Percentiles rank a stretch among this genome's conserved stretches.
phyloP scores from a whole-genome alignment of 441 rosid genomes.

The Aquilaria agallochum region DNA sequence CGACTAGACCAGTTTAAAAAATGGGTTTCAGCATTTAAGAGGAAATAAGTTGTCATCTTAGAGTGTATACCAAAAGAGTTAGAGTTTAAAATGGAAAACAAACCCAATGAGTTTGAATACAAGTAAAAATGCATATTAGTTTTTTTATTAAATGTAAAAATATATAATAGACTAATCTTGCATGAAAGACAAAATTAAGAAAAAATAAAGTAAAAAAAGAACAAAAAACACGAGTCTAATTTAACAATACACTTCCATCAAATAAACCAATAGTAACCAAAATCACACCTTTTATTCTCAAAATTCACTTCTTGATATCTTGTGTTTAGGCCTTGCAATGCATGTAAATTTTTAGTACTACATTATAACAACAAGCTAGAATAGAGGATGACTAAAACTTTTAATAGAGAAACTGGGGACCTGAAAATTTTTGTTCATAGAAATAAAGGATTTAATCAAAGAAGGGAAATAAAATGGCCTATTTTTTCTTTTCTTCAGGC shows the following conservation, averaged over 20 bases:
- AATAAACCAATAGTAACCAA: background rate
- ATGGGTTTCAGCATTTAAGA: too few relatives aligned
- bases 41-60: too few relatives aligned
- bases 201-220: background rate
- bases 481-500: constrained; percentile 55
- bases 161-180: constrained; percentile 5
- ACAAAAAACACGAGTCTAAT: constrained; percentile 9
- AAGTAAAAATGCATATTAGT: too few relatives aligned
- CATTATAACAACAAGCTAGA: constrained; percentile 62
- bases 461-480: constrained; percentile 28
- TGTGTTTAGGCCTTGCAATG: constrained; percentile 93
- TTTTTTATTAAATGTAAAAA: too few relatives aligned
- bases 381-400: background rate
- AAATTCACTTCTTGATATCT: constrained; percentile 81
- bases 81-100: too few relatives aligned
- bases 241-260: constrained; percentile 7
- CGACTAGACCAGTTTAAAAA: constrained; percentile 21
- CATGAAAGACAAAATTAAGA: background rate
- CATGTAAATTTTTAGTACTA: constrained; percentile 78
- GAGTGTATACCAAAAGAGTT: too few relatives aligned
- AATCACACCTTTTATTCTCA: constrained; percentile 66
- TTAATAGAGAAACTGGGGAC: constrained; percentile 4
- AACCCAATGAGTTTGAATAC: too few relatives aligned
- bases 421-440: background rate
- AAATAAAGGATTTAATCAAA: background rate